A percentile compares a stretch with the other conserved stretches of the same genome.
These are phyloP conservation scores for Ophioceras dolichostomum DNA, from an alignment of 2,329 filamentous ascomycete genomes.

Conservation along the genomic window DNA sequence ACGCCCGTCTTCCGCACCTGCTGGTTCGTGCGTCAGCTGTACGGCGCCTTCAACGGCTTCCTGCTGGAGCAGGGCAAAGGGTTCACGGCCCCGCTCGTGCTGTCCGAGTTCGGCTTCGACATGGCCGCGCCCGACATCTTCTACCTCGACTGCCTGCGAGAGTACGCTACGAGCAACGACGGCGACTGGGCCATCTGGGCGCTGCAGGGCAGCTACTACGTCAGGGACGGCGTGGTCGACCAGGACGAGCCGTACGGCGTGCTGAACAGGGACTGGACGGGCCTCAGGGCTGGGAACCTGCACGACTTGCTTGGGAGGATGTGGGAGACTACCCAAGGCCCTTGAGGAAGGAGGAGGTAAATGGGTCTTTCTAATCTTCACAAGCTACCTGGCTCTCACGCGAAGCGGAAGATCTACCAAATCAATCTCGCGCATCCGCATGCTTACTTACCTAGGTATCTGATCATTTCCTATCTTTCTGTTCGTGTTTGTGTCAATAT, in stretches of 20 bases:
- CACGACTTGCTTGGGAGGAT: conserved; percentile 22
- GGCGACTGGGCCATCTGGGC: conserved; percentile 49
- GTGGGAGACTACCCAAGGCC: conserved; percentile 23
- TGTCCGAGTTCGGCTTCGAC: conserved; percentile 47
- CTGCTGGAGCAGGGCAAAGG: conserved; percentile 31
- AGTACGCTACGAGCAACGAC: conserved; percentile 41
- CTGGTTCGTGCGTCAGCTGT: conserved; percentile 24
- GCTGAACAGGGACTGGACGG: conserved; percentile 21
- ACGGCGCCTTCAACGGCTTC: conserved; percentile 37
- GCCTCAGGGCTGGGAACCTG: conserved; percentile 24
- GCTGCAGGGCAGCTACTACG: conserved; percentile 45
- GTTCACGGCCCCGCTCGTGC: conserved; percentile 40
- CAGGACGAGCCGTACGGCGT: conserved; percentile 39
- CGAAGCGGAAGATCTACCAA: too few relatives aligned
- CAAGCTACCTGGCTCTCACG: too few relatives aligned
- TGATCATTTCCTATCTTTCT: too few relatives aligned
- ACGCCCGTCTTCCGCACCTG: conserved; percentile 28
- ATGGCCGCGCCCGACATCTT: conserved; percentile 27
- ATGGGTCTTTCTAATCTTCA: not conserved
- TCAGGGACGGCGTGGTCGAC: conserved; percentile 35
- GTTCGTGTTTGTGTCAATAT: too few relatives aligned
- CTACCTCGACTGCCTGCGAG: conserved; percentile 39
- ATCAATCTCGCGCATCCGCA: not conserved
- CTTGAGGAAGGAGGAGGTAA: too few relatives aligned
- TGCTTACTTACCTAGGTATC: not conserved